These are phyloP conservation scores for Penicillium sp. DNA, from an alignment of 2,329 filamentous ascomycete genomes.

Conservation along the genomic window DNA sequence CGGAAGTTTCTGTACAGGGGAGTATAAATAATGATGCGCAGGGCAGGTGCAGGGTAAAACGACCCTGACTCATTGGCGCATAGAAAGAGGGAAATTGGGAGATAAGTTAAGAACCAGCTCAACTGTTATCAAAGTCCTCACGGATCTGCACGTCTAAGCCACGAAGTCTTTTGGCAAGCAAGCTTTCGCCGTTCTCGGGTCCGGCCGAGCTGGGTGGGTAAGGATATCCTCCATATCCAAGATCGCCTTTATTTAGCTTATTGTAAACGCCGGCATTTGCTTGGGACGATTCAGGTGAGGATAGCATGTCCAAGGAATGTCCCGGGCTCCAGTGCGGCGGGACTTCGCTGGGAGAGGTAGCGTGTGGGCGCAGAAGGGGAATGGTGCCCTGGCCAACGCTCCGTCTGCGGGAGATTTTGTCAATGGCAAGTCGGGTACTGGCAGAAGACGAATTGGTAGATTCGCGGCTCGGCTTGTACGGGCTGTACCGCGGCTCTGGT, in stretches of 20 bases:
- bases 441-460: constrained; percentile 41
- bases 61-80: neutral
- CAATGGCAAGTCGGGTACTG: constrained; percentile 59
- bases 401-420: constrained; percentile 63
- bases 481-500: constrained; percentile 83
- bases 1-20: neutral
- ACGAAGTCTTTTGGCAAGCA: constrained; percentile 71
- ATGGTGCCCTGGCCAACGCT: constrained; percentile 54
- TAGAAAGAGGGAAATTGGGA: too few species aligned
- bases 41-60: neutral
- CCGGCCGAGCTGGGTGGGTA: constrained; percentile 48
- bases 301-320: constrained; percentile 15
- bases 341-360: constrained; percentile 16
- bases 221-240: constrained; percentile 64
- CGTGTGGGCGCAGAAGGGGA: constrained; percentile 10
- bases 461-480: constrained; percentile 71
- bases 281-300: constrained; percentile 32
- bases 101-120: constrained; percentile 4
- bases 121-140: constrained; percentile 18
- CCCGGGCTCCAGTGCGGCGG: constrained; percentile 15
- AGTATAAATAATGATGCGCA: neutral
- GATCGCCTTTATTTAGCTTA: constrained; percentile 70
- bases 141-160: constrained; percentile 59
- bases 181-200: constrained; percentile 61
- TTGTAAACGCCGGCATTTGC: constrained; percentile 55